phyloP scores from a whole-genome alignment of 1,139 yeast genomes.

The Yamadazyma blattariae region DNA sequence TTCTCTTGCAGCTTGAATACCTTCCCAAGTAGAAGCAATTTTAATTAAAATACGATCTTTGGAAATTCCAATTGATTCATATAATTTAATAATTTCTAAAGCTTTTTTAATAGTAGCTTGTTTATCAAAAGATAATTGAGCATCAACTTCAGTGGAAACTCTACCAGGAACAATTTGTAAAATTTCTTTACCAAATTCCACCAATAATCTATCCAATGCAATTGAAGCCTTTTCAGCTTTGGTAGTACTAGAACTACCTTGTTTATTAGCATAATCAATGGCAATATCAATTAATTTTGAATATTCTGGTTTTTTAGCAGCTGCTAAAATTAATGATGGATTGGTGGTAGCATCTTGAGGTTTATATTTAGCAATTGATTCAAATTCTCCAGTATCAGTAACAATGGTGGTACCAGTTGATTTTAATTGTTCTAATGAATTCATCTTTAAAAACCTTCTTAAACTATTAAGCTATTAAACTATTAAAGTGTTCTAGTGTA shows the following conservation, averaged over 20 bases:
- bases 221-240: constrained; percentile 51
- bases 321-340: constrained; percentile 97
- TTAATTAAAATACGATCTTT: constrained; percentile 93
- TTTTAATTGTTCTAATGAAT: constrained; percentile 89
- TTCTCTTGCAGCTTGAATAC: constrained; percentile 97
- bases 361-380: constrained; percentile 93
- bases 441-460: constrained; percentile 19
- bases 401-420: constrained; percentile 95
- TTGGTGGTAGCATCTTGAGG: constrained; percentile 99
- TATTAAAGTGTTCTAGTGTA: too few relatives aligned
- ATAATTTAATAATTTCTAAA: constrained; percentile 76
- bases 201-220: constrained; percentile 90
- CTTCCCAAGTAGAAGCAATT: constrained; percentile 98
- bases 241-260: constrained; percentile 42
- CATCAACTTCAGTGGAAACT: constrained; percentile 98
- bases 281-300: constrained; percentile 89
- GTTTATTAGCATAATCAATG: constrained; percentile 76
- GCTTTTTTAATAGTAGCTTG: constrained; percentile 94
- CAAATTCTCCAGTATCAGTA: constrained; percentile 99
- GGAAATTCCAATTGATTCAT: constrained; percentile 76
- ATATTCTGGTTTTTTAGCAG: constrained; percentile 87
- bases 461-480: too few relatives aligned
- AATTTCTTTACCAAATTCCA: constrained; percentile 94
- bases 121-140: constrained; percentile 93
- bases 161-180: constrained; percentile 97